Base-by-base conservation (phyloP, 352 stramenopile species). In the Phytophthora lateralis region DNA sequence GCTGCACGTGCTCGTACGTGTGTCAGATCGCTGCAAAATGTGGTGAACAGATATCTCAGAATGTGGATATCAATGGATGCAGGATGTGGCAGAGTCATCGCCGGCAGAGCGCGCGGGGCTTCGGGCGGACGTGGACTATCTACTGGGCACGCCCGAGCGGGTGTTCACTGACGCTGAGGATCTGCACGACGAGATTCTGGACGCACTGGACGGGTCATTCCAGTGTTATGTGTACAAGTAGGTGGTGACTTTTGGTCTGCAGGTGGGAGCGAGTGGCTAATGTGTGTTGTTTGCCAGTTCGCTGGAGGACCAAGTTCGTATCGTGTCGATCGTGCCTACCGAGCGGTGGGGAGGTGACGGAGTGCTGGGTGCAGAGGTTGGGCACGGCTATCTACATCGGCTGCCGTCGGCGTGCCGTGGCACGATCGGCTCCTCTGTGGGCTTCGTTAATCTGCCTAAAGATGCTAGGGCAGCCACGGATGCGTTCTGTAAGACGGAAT, bases 141-240 rank as follows among this genome's bases (percentile, higher is more conserved):
- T 99, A 21, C 59, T 99, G 14, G 97, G 97, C 6, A 98, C 96
- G 2, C 93, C 93, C 8, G 88, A 93, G 45, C 74, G 80, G 21
- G 87, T 89, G 11, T 98, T 98, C 63, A 73, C 75, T 29, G 82
- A 91, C 66, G 47, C 83, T 0, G 87, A 97, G 17, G 89, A 96
- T 52, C 74, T 99, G 38, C 82, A 93, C 29, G 84, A 96, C 32
- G 88, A 98, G 55, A 83, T 99, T 27, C 55, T 95, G 55, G 71
- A 95, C 39, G 76, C 98, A 52, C 55, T 98, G 5, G 90, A 99
- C 64, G 75, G 90, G 42, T 89, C 97, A 2, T 91, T 99, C 56
- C 96, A 99, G 76, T 93, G 98, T 51, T 99, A 99, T 66, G 96
- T 99, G 12, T 99, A 99, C 85, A 99, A 97, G 87, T 94, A 43